These are phyloP conservation scores for Moricandia moricandioides DNA, from an alignment of 345 rosid species.

Conservation along the genomic window DNA sequence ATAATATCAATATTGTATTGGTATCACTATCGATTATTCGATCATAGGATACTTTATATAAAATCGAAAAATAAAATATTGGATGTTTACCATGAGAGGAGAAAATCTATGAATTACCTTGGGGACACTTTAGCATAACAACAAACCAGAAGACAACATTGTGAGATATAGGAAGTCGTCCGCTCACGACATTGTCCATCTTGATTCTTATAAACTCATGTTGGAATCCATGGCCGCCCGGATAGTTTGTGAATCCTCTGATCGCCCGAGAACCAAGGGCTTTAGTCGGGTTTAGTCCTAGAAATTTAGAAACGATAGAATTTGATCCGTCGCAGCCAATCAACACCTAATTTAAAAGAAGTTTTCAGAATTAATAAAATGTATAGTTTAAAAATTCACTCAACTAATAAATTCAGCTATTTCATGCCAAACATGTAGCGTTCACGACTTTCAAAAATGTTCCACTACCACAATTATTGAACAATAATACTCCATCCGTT, in stretches of 20 bases:
- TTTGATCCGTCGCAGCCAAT: conserved; percentile 61
- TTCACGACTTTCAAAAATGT: not conserved
- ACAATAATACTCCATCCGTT: no score
- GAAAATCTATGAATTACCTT: conserved; percentile 11
- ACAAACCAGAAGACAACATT: conserved; percentile 50
- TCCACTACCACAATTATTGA: not conserved
- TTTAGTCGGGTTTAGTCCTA: conserved; percentile 38
- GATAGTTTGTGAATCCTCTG: conserved; percentile 46
- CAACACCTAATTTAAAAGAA: conserved; percentile 28
- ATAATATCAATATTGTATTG: not conserved
- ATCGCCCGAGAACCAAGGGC: conserved; percentile 29
- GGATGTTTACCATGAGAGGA: not conserved
- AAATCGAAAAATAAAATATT: no score
- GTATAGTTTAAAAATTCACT: not conserved
- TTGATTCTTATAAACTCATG: conserved; percentile 26
- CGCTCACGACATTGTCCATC: conserved; percentile 21
- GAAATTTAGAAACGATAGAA: conserved; percentile 41
- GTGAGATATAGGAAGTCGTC: conserved; percentile 39
- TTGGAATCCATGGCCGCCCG: conserved; percentile 39
- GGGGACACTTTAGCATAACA: conserved; percentile 7
- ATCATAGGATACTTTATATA: not conserved
- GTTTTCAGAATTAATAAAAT: not conserved
- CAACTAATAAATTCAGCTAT: not conserved
- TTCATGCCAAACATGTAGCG: conserved; percentile 14
- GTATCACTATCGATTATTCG: not conserved